phyloP scores from a whole-genome alignment of 2,329 filamentous ascomycete genomes.

The Albifimbria verrucaria region DNA sequence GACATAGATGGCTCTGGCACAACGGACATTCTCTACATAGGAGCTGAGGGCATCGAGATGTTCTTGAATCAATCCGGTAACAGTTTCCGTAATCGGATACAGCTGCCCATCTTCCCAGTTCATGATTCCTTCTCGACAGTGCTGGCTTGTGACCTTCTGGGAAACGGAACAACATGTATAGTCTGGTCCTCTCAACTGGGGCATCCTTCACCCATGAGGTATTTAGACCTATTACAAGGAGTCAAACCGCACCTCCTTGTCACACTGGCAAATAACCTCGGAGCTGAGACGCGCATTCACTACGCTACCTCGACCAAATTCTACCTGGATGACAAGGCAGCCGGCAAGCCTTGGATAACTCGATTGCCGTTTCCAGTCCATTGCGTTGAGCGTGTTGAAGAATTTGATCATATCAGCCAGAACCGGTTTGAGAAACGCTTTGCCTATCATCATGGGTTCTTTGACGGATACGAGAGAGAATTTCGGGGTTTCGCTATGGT shows the following conservation, averaged over 20 bases:
- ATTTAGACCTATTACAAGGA: background rate
- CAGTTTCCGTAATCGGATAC: background rate
- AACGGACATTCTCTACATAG: slow-evolving; percentile 1
- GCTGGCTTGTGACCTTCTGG: slow-evolving; percentile 2
- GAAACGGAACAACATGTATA: slow-evolving; percentile 1
- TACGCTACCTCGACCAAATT: background rate
- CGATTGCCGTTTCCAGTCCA: slow-evolving; percentile 25
- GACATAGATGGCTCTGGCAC: slow-evolving; percentile 4
- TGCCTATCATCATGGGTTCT: slow-evolving; percentile 24
- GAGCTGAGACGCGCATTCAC: background rate
- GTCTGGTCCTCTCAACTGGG: background rate
- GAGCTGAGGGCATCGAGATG: background rate
- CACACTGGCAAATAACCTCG: background rate
- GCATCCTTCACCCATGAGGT: background rate
- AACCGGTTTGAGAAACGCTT: slow-evolving; percentile 3
- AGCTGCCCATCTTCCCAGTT: background rate
- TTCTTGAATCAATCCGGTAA: slow-evolving; percentile 2
- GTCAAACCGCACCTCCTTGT: background rate
- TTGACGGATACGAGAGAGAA: slow-evolving; percentile 20
- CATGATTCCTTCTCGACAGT: background rate
- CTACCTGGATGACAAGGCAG: slow-evolving; percentile 16
- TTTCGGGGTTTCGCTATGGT: slow-evolving; percentile 28
- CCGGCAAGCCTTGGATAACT: slow-evolving; percentile 19
- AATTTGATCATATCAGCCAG: slow-evolving; percentile 7
- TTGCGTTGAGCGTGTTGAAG: slow-evolving; percentile 10